These are phyloP conservation scores for Fusarium sp. DNA, from an alignment of 2,329 filamentous ascomycete species.

Conservation along the genomic window DNA sequence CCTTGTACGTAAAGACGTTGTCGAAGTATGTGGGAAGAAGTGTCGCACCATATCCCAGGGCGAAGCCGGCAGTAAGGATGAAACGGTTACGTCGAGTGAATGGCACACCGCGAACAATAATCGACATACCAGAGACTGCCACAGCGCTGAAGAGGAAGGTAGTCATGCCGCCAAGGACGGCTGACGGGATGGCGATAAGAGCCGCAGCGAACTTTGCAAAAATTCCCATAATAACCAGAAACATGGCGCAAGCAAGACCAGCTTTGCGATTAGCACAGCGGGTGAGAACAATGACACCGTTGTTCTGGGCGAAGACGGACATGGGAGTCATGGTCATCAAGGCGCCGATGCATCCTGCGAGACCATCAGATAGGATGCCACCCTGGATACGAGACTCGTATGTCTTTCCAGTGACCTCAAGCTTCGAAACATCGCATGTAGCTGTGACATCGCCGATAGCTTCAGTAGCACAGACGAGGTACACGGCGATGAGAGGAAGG, in stretches of 20 bases:
- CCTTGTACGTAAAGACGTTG: constrained; percentile 78
- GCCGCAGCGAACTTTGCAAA: constrained; percentile 87
- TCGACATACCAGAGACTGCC: constrained; percentile 80
- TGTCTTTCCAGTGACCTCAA: constrained; percentile 76
- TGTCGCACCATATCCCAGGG: constrained; percentile 78
- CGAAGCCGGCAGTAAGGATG: constrained; percentile 79
- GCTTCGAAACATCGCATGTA: constrained; percentile 81
- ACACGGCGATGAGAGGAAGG: constrained; percentile 75
- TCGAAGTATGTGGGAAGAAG: constrained; percentile 75
- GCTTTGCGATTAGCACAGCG: constrained; percentile 84
- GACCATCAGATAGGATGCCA: constrained; percentile 80
- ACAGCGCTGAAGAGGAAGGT: constrained; percentile 85
- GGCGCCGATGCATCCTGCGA: constrained; percentile 79
- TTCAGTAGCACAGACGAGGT: constrained; percentile 80
- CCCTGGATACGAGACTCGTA: constrained; percentile 85
- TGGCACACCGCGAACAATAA: constrained; percentile 74
- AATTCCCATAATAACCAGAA: constrained; percentile 83
- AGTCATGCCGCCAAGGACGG: constrained; percentile 78
- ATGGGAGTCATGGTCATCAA: constrained; percentile 85
- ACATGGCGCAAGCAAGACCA: constrained; percentile 81
- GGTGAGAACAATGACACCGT: constrained; percentile 85
- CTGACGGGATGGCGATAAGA: constrained; percentile 77
- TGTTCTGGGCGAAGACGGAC: constrained; percentile 85
- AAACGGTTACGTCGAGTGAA: constrained; percentile 87
- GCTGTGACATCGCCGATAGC: constrained; percentile 85